Conservation (phyloP, 345 rosid species). For the Sapria himalayana region DNA sequence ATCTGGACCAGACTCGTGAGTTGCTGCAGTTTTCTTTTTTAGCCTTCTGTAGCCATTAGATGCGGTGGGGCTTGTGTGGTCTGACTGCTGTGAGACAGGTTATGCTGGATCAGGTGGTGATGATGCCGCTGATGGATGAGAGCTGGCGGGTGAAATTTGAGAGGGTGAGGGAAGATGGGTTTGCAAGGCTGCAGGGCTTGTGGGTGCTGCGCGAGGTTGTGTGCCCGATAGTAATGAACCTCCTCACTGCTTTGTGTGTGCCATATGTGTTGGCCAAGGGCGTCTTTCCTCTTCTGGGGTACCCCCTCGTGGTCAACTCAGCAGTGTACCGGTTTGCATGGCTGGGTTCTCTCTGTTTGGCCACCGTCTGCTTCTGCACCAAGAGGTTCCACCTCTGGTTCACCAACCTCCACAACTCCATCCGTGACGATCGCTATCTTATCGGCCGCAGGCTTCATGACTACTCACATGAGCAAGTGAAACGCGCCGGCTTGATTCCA, state of each 20-base stretch:
- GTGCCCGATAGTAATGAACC: slow-evolving; percentile 77
- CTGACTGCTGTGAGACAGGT: slow-evolving; percentile 38
- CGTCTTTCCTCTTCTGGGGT: slow-evolving; percentile 76
- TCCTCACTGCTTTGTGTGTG: slow-evolving; percentile 81
- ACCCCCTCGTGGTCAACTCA: slow-evolving; percentile 77
- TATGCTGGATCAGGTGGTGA: slow-evolving; percentile 94
- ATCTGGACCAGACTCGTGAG: slow-evolving; percentile 95
- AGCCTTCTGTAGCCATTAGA: too few species aligned
- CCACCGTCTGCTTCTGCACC: slow-evolving; percentile 54
- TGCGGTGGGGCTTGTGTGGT: too few species aligned
- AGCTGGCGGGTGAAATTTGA: slow-evolving; percentile 83
- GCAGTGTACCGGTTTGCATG: slow-evolving; percentile 94
- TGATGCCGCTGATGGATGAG: slow-evolving; percentile 93
- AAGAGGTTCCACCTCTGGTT: slow-evolving; percentile 86
- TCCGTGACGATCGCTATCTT: slow-evolving; percentile 88
- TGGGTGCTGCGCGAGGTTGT: slow-evolving; percentile 91
- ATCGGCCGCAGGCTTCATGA: slow-evolving; percentile 87
- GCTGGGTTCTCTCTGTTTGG: slow-evolving; percentile 79
- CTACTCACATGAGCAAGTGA: too few species aligned
- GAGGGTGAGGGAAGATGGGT: slow-evolving; percentile 88
- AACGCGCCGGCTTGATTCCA: too few species aligned
- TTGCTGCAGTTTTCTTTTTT: too few species aligned
- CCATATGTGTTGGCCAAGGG: slow-evolving; percentile 88
- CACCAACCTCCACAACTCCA: slow-evolving; percentile 96
- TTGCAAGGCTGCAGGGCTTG: slow-evolving; percentile 76